phyloP scores from a whole-genome alignment of 2,329 filamentous ascomycete species.

The Calonectria fujianensis region DNA sequence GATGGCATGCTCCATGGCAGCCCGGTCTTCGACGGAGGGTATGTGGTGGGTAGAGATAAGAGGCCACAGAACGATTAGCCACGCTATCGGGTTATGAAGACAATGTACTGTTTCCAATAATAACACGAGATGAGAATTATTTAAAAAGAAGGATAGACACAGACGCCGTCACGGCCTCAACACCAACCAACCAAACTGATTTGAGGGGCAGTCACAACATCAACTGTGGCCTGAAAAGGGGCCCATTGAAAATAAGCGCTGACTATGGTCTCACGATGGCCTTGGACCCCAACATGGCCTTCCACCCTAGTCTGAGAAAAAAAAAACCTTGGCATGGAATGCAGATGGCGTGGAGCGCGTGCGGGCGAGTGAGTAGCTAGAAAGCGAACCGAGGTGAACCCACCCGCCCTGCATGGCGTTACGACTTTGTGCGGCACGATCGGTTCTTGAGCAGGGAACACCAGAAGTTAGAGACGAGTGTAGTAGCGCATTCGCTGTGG shows the following conservation, averaged over 20 bases:
- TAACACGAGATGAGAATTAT: slow-evolving; percentile 41
- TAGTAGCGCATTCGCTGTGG: slow-evolving; percentile 18
- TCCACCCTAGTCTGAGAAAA: background rate
- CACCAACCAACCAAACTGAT: background rate
- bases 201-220: background rate
- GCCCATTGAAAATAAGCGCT: slow-evolving; percentile 17
- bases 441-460: background rate
- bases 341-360: slow-evolving; percentile 1
- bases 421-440: slow-evolving; percentile 1
- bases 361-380: slow-evolving; percentile 4
- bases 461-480: background rate
- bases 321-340: slow-evolving; percentile 13
- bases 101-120: slow-evolving; percentile 38
- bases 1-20: background rate
- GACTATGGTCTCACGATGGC: slow-evolving; percentile 18
- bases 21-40: background rate
- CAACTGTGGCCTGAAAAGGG: slow-evolving; percentile 13
- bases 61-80: background rate
- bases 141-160: background rate
- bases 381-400: slow-evolving; percentile 6
- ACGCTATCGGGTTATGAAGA: background rate
- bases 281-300: background rate
- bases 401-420: background rate
- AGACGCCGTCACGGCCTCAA: background rate
- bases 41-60: background rate